These are phyloP conservation scores for Pleurotus salmoneostramineus DNA, from an alignment of 768 basidiomycete species.

Conservation along the genomic window DNA sequence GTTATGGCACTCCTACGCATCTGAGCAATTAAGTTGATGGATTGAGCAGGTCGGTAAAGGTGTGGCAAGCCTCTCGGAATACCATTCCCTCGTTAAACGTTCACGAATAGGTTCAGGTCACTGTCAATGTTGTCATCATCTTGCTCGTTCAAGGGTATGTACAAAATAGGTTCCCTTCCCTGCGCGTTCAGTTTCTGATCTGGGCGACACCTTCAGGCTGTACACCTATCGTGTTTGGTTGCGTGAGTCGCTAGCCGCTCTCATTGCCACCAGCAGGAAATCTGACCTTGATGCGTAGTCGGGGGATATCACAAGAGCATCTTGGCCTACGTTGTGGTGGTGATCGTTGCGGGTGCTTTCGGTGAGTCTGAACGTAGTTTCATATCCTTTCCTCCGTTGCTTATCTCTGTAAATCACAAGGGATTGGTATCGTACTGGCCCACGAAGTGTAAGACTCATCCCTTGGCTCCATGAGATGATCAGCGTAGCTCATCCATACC, in stretches of 20 bases:
- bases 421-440: constrained; percentile 1
- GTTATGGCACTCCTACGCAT: not conserved
- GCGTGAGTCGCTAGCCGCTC: not conserved
- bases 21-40: not conserved
- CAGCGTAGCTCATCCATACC: not conserved
- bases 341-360: constrained; percentile 1
- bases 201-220: not conserved
- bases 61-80: not conserved
- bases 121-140: constrained; percentile 21
- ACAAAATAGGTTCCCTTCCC: not conserved
- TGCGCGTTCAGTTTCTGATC: not conserved
- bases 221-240: constrained; percentile 4
- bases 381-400: not conserved
- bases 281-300: not conserved
- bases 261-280: not conserved
- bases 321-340: not conserved
- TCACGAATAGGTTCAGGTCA: constrained; percentile 13
- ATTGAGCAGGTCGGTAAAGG: not conserved
- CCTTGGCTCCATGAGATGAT: not conserved
- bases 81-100: not conserved
- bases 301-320: constrained; percentile 3
- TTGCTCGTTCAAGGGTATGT: constrained; percentile 22
- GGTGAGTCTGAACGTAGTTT: not conserved
- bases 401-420: not conserved
- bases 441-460: not conserved